A percentile compares a stretch with the other conserved stretches of the same genome.
These are phyloP conservation scores for Sporothrix schenckii DNA, from an alignment of 2,329 filamentous ascomycete genomes.

Conservation along the genomic window DNA sequence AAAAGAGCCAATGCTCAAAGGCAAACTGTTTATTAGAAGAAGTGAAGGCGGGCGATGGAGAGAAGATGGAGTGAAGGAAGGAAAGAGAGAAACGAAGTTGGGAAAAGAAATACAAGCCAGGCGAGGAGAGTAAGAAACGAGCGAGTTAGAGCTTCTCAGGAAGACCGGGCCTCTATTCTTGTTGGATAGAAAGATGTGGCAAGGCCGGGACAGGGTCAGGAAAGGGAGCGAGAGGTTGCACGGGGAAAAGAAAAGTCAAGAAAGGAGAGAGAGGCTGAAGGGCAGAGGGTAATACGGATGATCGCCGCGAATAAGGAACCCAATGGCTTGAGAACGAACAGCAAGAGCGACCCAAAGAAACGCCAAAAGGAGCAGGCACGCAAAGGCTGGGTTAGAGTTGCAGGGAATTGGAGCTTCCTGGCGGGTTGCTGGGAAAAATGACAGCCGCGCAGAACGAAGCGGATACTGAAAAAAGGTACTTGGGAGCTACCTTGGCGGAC, in stretches of 20 bases:
- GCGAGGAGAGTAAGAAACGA: conserved; percentile 18
- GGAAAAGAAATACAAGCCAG: background rate
- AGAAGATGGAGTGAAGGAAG: background rate
- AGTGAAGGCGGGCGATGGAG: conserved; percentile 3
- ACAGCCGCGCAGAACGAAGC: background rate
- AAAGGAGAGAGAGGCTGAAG: conserved; percentile 7
- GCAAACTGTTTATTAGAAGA: conserved; percentile 28
- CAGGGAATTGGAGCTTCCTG: conserved; percentile 25
- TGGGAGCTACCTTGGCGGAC: conserved; percentile 23
- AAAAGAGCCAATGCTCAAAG: conserved; percentile 22
- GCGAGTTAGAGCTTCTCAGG: conserved; percentile 10
- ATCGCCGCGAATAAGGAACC: conserved; percentile 26
- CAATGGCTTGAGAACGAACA: conserved; percentile 21
- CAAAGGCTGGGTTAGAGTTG: conserved; percentile 8
- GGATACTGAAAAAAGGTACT: background rate
- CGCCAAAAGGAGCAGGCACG: conserved; percentile 17
- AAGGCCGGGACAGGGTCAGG: conserved; percentile 2
- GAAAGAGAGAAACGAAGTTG: conserved; percentile 2
- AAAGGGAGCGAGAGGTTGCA: conserved; percentile 16
- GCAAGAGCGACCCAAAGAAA: conserved; percentile 19
- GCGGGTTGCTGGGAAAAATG: conserved; percentile 29
- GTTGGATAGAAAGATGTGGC: conserved; percentile 17
- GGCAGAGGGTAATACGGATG: conserved; percentile 13
- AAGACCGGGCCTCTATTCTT: conserved; percentile 19
- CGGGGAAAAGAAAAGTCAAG: background rate